Percentiles rank a stretch among this genome's conserved stretches.
Conservation (phyloP, 2,329 filamentous ascomycete genomes). For the Periconia digitata region DNA sequence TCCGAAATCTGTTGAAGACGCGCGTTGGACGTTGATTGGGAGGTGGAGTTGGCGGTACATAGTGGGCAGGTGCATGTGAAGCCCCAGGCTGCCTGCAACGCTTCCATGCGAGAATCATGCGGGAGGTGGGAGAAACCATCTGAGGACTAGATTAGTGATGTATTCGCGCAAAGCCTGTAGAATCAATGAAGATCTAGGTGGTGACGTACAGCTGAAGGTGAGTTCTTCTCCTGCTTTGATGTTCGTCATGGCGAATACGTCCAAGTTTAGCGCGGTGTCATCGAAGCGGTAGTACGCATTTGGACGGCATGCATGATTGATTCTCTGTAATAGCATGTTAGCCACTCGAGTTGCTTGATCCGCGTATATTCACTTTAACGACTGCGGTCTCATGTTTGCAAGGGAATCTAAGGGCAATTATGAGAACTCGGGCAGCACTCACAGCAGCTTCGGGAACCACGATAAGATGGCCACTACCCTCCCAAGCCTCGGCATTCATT, state of each 20-base stretch:
- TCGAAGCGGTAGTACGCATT: slow-evolving; percentile 38
- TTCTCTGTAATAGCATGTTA: slow-evolving; percentile 25
- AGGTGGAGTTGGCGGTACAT: slow-evolving; percentile 21
- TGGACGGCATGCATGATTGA: slow-evolving; percentile 39
- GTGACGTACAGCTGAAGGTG: slow-evolving; percentile 29
- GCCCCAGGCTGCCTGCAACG: slow-evolving; percentile 25
- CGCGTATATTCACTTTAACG: not conserved
- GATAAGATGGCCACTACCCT: slow-evolving; percentile 17
- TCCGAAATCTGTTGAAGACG: slow-evolving; percentile 28
- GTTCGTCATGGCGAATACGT: slow-evolving; percentile 29
- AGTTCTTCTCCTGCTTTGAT: slow-evolving; percentile 34
- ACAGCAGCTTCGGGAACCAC: slow-evolving; percentile 34
- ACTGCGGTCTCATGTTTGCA: too few relatives aligned
- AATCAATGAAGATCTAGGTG: too few relatives aligned
- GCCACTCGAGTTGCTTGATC: not conserved
- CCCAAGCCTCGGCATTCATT: slow-evolving; percentile 23
- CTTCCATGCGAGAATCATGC: slow-evolving; percentile 15
- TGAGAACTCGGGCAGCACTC: slow-evolving; percentile 17
- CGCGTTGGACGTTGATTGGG: slow-evolving; percentile 23
- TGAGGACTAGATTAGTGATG: slow-evolving; percentile 5
- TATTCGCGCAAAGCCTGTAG: too few relatives aligned
- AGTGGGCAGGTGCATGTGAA: slow-evolving; percentile 35
- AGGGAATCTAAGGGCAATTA: too few relatives aligned
- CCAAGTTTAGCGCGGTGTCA: slow-evolving; percentile 27
- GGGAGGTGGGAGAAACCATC: slow-evolving; percentile 30